These are phyloP conservation scores for Trypanosoma melophagium DNA, from an alignment of 208 protist species.

Conservation along the genomic window DNA sequence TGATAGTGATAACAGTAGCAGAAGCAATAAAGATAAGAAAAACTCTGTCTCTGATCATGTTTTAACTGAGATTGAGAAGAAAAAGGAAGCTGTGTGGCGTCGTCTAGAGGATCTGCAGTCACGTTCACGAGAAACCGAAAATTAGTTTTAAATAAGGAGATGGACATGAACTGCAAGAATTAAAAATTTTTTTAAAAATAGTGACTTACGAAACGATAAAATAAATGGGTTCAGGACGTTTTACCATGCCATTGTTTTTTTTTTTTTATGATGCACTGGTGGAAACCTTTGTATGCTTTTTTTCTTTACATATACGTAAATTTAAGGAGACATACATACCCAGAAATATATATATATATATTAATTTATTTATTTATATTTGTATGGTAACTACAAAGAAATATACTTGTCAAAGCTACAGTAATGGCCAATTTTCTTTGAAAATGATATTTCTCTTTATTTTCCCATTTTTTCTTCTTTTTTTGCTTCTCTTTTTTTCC, in stretches of 20 bases:
- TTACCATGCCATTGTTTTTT: no score
- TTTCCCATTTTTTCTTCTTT: conserved; percentile 12
- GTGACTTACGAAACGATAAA: no score
- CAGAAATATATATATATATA: no score
- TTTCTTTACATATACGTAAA: conserved; percentile 6
- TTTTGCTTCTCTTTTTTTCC: conserved; percentile 18
- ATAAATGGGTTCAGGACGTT: no score
- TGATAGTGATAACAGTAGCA: conserved; percentile 3
- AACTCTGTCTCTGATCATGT: no score
- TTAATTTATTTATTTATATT: no score
- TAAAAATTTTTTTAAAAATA: background rate
- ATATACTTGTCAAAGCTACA: no score
- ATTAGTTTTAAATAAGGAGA: conserved; percentile 6
- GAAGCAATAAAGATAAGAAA: conserved; percentile 1
- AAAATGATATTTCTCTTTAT: conserved; percentile 18
- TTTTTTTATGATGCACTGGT: no score
- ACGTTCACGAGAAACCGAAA: conserved; percentile 9
- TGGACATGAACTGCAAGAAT: background rate
- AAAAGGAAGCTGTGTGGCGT: conserved; percentile 50
- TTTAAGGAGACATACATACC: conserved; percentile 7
- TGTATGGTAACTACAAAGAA: no score
- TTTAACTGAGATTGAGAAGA: conserved; percentile 34
- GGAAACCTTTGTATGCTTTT: no score
- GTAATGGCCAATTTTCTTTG: background rate
- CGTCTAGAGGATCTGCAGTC: conserved; percentile 52